Evolutionary conservation across 2,329 filamentous ascomycete species (phyloP), one percentile per base, ranked within the genome.

Genomic region (Xylaria sp.): DNA sequence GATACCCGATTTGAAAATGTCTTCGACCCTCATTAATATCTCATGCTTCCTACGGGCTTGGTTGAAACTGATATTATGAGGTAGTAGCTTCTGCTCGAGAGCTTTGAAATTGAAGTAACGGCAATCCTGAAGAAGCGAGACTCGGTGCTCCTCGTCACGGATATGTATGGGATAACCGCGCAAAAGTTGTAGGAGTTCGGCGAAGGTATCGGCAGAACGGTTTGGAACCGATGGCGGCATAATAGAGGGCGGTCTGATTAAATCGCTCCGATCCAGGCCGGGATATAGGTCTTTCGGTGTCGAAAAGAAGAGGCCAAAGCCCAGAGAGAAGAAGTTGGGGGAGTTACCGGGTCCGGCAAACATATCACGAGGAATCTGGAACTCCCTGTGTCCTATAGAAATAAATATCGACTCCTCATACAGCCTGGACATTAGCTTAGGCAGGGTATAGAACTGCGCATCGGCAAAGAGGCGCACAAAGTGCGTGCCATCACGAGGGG

Each of bases 251-350:
- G 95, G 95, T 0, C 95, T 91, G 49, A 97, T 88, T 23, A 97
- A 87, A 15, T 90, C 89, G 69, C 90, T 88, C 60, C 93, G 89
- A 67, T 94, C 89, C 0, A 97, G 87, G 1, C 94, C 95, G 0
- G 95, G 95, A 74, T 97, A 97, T 6, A 94, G 87, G 74, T 97
- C 91, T 15, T 88, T 85, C 0, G 92, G 92, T 2, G 89, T 89
- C 17, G 90, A 90, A 82, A 97, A 97, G 85, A 97, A 97, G 74
- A 93, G 88, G 44, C 90, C 91, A 77, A 97, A 97, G 67, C 94
- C 94, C 3, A 97, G 87, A 0, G 93, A 92, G 84, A 98, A 98
- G 85, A 94, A 98, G 80, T 98, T 98, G 13, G 94, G 94, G n/a
- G 89, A 90, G 81, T 98, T 94, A 31, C 94, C 95, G 0, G 94